Evolutionary conservation across 78 protist genomes (phyloP), one percentile per base, ranked within the genome.

Genomic region (Dictyostelium purpureum): DNA sequence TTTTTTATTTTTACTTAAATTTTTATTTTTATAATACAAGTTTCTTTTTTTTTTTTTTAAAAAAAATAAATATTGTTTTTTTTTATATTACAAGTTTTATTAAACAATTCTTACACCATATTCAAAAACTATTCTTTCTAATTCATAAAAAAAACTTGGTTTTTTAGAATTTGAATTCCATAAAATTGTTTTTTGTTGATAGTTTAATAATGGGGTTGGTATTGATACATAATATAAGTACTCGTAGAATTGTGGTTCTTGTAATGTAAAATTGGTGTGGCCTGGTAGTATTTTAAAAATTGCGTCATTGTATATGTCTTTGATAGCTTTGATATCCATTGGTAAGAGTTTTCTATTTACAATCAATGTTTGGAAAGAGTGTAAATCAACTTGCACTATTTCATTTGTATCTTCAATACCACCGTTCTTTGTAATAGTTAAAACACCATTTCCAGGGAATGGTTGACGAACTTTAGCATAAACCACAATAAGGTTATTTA

Each of bases 61-160:
- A 11, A 24, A n/a, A 24, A 24, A 0, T 56, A 52, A 21, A 52
- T 21, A 52, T 2, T 52, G 2, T 21, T 52, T 21, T 21, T 52
- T 7, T 21, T 52, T 52, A 1, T 3, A 52, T 7, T 21, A 52
- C 21, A 1, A 52, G 4, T 59, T n/a, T 57, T 61, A 61, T 31
- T 61, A 61, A 61, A 61, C 31, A 61, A 61, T 61, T 26, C 42
- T 31, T 26, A 61, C 69, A 31, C 69, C 69, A 61, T 61, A 61
- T 1, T 28, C 31, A 61, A 26, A 26, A 31, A 61, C 24, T 14
- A 61, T 61, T 31, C 31, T 31, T 61, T 61, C 69, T 28, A 61
- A 28, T 31, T 35, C 31, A 61, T 61, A 35, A 4, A 61, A 61
- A 61, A 61, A 61, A 19, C 18, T 26, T 61, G 69, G 69, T 61